phyloP scores from a whole-genome alignment of 164 flowering plant genomes.

The Aristolochia fimbriata region DNA sequence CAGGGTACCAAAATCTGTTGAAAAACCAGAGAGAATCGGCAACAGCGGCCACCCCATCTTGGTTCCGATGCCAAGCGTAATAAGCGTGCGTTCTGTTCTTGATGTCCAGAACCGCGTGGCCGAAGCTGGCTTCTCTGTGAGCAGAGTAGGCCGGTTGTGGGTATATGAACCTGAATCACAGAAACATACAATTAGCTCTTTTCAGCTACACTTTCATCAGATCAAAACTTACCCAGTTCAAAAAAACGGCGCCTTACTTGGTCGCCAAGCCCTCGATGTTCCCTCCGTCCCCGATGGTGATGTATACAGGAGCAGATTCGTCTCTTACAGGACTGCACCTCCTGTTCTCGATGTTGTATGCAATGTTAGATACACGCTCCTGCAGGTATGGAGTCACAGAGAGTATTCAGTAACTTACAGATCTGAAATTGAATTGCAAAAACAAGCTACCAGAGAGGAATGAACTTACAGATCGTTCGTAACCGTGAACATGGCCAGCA shows the following conservation, averaged over 20 bases:
- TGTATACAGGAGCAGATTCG: conserved; percentile 36
- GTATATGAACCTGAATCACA: conserved; percentile 29
- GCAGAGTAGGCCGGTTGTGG: conserved; percentile 55
- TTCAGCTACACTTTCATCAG: background rate
- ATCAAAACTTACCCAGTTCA: background rate
- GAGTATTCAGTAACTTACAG: too few species aligned
- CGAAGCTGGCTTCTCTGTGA: conserved; percentile 47
- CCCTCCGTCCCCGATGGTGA: conserved; percentile 50
- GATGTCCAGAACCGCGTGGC: conserved; percentile 39
- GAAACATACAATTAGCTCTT: background rate
- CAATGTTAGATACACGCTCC: conserved; percentile 38
- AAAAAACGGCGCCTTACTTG: conserved; percentile 15
- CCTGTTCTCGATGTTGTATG: conserved; percentile 29
- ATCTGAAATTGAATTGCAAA: too few species aligned
- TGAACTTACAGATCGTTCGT: conserved; percentile 42
- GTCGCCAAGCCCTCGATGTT: conserved; percentile 37
- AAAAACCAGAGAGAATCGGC: conserved; percentile 39
- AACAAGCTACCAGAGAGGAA: too few species aligned
- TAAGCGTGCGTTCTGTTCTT: conserved; percentile 52
- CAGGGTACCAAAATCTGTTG: conserved; percentile 31
- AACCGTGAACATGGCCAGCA: conserved; percentile 56
- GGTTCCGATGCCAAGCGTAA: conserved; percentile 49
- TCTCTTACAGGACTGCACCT: conserved; percentile 26
- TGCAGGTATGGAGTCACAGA: too few species aligned
- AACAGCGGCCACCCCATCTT: conserved; percentile 27